A percentile compares a stretch with the other conserved stretches of the same genome.
These are phyloP conservation scores for Backusella psychrophila DNA, from an alignment of 192 early-diverging fungal species.

Conservation along the genomic window DNA sequence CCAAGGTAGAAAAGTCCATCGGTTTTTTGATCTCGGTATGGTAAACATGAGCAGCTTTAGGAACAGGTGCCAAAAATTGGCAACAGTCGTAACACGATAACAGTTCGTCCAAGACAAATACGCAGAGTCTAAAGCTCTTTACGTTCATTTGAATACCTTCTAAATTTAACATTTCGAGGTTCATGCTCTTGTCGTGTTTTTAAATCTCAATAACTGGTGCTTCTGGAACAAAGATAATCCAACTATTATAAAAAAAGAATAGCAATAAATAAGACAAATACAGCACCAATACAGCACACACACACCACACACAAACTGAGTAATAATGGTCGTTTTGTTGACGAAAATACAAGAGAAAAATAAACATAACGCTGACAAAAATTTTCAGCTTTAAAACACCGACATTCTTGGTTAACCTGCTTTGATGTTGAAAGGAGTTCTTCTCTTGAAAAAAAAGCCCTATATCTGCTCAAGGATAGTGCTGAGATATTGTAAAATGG, in stretches of 20 bases:
- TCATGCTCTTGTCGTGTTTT: background rate
- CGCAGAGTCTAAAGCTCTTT: slow-evolving; percentile 8
- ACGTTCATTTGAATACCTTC: background rate
- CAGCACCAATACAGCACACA: background rate
- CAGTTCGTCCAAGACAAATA: slow-evolving; percentile 25
- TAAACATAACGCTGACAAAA: background rate
- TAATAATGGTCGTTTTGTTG: background rate
- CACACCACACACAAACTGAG: background rate
- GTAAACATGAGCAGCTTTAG: slow-evolving; percentile 35
- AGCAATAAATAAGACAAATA: background rate
- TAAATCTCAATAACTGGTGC: background rate
- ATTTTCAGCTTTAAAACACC: background rate
- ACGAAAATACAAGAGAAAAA: background rate
- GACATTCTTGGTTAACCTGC: background rate
- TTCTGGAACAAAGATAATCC: background rate
- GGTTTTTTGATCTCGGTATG: slow-evolving; percentile 45
- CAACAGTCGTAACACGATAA: slow-evolving; percentile 21
- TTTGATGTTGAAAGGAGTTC: background rate
- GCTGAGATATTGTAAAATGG: background rate
- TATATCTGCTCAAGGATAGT: background rate
- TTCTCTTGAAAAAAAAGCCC: background rate
- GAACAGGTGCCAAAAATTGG: slow-evolving; percentile 39
- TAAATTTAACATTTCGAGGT: slow-evolving; percentile 3
- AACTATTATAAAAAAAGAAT: background rate
- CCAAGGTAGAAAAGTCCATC: slow-evolving; percentile 53